A percentile compares a stretch with the other conserved stretches of the same genome.
Conservation (phyloP, 306 rosid species). For the Ziziphus jujuba region DNA sequence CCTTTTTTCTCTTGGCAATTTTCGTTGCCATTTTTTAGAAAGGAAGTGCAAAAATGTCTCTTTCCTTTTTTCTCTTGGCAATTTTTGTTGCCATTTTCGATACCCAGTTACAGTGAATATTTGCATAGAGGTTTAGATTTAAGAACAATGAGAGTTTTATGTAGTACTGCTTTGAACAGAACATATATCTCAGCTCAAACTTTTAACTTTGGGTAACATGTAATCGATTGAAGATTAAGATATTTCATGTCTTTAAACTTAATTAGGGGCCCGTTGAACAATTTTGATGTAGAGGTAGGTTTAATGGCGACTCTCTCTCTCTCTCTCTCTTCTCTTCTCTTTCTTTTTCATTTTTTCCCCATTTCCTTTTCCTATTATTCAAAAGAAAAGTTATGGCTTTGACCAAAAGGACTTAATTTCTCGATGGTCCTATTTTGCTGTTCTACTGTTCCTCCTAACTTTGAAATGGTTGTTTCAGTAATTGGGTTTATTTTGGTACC, state of each 20-base stretch:
- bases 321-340: too few species aligned
- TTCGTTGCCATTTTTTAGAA: too few species aligned
- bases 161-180: constrained; percentile 6
- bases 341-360: too few species aligned
- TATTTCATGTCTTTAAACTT: constrained; percentile 16
- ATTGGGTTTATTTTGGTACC: neutral
- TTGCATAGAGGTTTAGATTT: neutral
- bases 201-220: constrained; percentile 20
- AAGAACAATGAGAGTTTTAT: neutral
- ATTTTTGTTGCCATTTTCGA: neutral
- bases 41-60: neutral
- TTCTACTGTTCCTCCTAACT: constrained; percentile 20
- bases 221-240: constrained; percentile 20
- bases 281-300: constrained; percentile 9
- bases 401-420: constrained; percentile 10
- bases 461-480: constrained; percentile 14
- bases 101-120: neutral
- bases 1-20: neutral
- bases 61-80: neutral
- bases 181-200: constrained; percentile 23
- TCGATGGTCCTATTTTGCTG: too few species aligned
- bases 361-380: neutral
- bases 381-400: constrained; percentile 6
- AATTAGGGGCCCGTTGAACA: constrained; percentile 8
- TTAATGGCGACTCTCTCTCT: neutral